These are phyloP conservation scores for Luzula sylvatica DNA, from an alignment of 176 grass and related monocot genomes.

Conservation along the genomic window DNA sequence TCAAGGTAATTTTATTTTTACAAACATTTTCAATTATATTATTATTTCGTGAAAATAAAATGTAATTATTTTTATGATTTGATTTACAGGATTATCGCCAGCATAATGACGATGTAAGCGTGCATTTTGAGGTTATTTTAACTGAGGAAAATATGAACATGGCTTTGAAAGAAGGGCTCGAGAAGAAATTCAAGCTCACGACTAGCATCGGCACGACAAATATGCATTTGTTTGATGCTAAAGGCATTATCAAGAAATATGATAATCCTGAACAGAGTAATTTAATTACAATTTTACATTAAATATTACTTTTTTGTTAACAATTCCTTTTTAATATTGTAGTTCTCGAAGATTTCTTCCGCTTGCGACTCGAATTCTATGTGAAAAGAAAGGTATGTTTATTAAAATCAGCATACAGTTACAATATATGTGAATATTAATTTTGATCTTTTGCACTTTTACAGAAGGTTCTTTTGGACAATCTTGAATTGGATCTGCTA, in stretches of 20 bases:
- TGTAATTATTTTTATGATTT: constrained; percentile 7
- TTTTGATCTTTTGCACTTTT: background rate
- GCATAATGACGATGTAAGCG: constrained; percentile 45
- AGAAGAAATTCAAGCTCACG: constrained; percentile 86
- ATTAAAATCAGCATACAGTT: background rate
- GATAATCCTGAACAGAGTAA: constrained; percentile 66
- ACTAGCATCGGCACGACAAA: constrained; percentile 75
- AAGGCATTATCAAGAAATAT: constrained; percentile 77
- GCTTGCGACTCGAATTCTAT: constrained; percentile 54
- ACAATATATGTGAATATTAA: background rate
- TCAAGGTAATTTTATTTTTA: constrained; percentile 29
- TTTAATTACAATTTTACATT: constrained; percentile 12
- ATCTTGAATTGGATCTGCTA: constrained; percentile 43
- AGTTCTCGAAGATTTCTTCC: constrained; percentile 76
- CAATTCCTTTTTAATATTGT: background rate
- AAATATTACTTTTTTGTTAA: no score
- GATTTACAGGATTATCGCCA: constrained; percentile 28
- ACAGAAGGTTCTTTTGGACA: constrained; percentile 47
- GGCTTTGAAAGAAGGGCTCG: constrained; percentile 65
- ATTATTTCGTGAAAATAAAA: no score
- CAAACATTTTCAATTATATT: no score
- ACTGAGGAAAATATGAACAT: constrained; percentile 58
- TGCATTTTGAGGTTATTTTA: constrained; percentile 50
- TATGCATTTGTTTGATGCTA: constrained; percentile 84
- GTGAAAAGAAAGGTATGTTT: constrained; percentile 63